phyloP scores from a whole-genome alignment of 1,139 yeast genomes.

The Saccharomyces hybrid region DNA sequence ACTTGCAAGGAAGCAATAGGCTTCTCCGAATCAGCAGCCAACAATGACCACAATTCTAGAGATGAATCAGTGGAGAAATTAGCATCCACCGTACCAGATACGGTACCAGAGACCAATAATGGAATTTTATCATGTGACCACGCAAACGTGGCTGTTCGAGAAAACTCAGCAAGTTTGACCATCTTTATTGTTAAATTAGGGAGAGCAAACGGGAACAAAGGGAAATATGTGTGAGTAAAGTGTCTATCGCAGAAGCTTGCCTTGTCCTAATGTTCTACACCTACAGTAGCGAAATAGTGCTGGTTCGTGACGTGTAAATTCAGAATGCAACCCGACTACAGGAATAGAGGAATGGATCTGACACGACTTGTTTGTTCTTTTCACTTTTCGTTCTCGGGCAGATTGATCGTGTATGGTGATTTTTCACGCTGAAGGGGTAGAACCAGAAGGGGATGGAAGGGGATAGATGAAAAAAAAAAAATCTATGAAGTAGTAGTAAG shows the following conservation, averaged over 20 bases:
- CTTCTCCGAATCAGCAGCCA: conserved; percentile 36
- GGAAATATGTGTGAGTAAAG: neutral
- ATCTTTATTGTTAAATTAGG: conserved; percentile 30
- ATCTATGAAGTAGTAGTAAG: neutral
- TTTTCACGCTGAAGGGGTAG: neutral
- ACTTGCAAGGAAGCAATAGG: conserved; percentile 54
- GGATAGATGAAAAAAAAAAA: neutral
- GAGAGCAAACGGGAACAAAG: conserved; percentile 3
- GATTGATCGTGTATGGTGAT: neutral
- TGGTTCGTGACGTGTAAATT: neutral
- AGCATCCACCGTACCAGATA: conserved; percentile 90
- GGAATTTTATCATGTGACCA: conserved; percentile 83
- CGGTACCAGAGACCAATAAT: conserved; percentile 78
- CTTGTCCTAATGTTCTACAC: neutral
- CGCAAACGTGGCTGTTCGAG: conserved; percentile 85
- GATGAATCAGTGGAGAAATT: conserved; percentile 72
- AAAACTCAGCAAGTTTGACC: conserved; percentile 81
- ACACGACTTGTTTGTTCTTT: conserved; percentile 2
- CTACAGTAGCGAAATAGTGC: neutral
- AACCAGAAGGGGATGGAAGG: neutral
- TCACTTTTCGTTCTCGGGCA: conserved; percentile 1
- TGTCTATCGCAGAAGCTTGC: neutral
- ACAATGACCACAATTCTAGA: conserved; percentile 71
- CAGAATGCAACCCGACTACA: neutral
- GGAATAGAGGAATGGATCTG: neutral